Percentiles rank a stretch among this genome's conserved stretches.
phyloP scores from a whole-genome alignment of 2,329 filamentous ascomycete species.

The Sporothrix brasiliensis region DNA sequence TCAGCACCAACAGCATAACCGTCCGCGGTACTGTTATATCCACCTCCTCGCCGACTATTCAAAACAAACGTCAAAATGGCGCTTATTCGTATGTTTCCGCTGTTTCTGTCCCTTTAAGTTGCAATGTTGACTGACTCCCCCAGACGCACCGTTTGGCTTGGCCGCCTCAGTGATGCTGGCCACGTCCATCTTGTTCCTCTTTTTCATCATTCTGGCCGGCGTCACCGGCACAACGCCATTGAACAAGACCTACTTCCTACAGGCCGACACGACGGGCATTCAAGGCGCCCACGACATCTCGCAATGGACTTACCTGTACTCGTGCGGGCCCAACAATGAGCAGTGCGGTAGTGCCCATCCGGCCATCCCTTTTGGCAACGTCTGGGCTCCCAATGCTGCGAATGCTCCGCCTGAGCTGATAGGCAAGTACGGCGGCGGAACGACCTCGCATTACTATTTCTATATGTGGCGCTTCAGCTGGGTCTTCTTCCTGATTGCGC shows the following conservation, averaged over 20 bases:
- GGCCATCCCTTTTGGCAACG: conserved; percentile 73
- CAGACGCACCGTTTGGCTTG: conserved; percentile 50
- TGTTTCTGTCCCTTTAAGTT: background rate
- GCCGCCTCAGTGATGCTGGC: conserved; percentile 54
- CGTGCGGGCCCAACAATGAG: conserved; percentile 68
- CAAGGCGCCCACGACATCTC: conserved; percentile 66
- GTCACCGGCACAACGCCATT: conserved; percentile 58
- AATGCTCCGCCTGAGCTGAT: conserved; percentile 51
- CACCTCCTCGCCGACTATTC: background rate
- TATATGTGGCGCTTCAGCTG: conserved; percentile 91
- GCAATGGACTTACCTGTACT: conserved; percentile 89
- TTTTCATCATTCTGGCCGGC: conserved; percentile 62
- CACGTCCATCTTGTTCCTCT: conserved; percentile 57
- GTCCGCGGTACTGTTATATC: background rate
- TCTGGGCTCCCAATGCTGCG: conserved; percentile 56
- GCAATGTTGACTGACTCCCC: background rate
- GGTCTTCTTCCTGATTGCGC: conserved; percentile 82
- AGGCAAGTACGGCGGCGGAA: conserved; percentile 57
- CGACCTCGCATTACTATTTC: conserved; percentile 67
- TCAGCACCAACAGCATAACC: background rate
- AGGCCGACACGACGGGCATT: conserved; percentile 74
- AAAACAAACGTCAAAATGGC: conserved; percentile 13
- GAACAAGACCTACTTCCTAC: conserved; percentile 81
- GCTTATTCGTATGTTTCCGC: conserved; percentile 18
- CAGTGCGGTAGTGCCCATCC: conserved; percentile 66